These are phyloP conservation scores for Xylaria sp. DNA, from an alignment of 2,329 filamentous ascomycete species.

Conservation along the genomic window DNA sequence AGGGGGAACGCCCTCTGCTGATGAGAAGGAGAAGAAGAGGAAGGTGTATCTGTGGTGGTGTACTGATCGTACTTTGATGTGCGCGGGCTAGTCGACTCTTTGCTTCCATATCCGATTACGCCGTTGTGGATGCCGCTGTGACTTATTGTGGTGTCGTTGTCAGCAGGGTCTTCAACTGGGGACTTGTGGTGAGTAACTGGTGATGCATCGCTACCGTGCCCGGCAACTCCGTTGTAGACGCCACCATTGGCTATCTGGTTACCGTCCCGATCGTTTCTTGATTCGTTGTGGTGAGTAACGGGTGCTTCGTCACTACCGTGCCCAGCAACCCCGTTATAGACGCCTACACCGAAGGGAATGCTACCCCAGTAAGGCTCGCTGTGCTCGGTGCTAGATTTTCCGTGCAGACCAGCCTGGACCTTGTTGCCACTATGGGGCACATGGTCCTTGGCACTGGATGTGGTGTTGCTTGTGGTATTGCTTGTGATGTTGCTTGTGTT, in stretches of 20 bases:
- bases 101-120: constrained; percentile 45
- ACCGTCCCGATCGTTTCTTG: not conserved
- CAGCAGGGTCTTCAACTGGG: not conserved
- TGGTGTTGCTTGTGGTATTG: not conserved
- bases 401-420: constrained; percentile 34
- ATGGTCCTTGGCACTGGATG: not conserved
- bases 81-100: constrained; percentile 25
- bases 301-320: constrained; percentile 39
- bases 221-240: constrained; percentile 36
- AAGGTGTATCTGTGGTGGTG: not conserved
- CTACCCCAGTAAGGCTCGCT: constrained; percentile 47
- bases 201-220: constrained; percentile 38
- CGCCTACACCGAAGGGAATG: constrained; percentile 43
- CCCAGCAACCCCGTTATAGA: constrained; percentile 45
- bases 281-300: not conserved
- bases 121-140: constrained; percentile 23
- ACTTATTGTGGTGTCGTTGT: not conserved
- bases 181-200: not conserved
- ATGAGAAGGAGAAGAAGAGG: not conserved
- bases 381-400: constrained; percentile 32
- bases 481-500: not conserved
- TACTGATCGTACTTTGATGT: not conserved
- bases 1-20: constrained; percentile 40
- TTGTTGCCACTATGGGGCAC: constrained; percentile 27
- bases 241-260: not conserved